Conservation (phyloP, 768 basidiomycete genomes). For the Filobasidium wieringae region DNA sequence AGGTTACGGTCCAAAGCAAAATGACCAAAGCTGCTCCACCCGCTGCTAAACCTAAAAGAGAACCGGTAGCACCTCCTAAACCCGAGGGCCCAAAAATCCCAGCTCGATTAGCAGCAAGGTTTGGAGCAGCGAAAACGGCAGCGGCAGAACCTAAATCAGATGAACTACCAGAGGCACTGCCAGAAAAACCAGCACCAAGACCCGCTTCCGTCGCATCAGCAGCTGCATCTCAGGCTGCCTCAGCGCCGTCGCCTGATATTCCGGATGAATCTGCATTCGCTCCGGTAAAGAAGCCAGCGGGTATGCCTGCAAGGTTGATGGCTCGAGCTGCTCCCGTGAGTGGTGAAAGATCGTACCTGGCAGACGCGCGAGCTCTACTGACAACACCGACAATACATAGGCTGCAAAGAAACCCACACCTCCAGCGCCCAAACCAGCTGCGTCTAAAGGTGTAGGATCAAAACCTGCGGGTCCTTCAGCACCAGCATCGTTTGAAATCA, state of each 20-base stretch:
- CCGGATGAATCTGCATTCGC: neutral
- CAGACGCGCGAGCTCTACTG: neutral
- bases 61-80: slow-evolving; percentile 34
- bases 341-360: neutral
- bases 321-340: slow-evolving; percentile 18
- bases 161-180: neutral
- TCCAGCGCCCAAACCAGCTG: slow-evolving; percentile 12
- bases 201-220: neutral
- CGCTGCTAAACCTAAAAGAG: slow-evolving; percentile 37
- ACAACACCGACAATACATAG: neutral
- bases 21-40: slow-evolving; percentile 44
- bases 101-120: neutral
- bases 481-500: slow-evolving; percentile 56
- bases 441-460: slow-evolving; percentile 39
- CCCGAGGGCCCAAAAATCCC: slow-evolving; percentile 24
- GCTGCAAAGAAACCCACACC: slow-evolving; percentile 6
- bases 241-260: neutral
- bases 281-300: slow-evolving; percentile 9
- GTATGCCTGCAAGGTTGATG: slow-evolving; percentile 10
- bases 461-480: slow-evolving; percentile 41
- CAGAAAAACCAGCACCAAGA: neutral
- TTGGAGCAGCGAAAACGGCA: neutral
- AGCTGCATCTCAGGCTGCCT: neutral
- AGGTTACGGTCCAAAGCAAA: slow-evolving; percentile 83
- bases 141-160: too few relatives aligned